Evolutionary conservation across 2,329 filamentous ascomycete genomes (phyloP).

Genomic region (Colletotrichum spaethianum): DNA sequence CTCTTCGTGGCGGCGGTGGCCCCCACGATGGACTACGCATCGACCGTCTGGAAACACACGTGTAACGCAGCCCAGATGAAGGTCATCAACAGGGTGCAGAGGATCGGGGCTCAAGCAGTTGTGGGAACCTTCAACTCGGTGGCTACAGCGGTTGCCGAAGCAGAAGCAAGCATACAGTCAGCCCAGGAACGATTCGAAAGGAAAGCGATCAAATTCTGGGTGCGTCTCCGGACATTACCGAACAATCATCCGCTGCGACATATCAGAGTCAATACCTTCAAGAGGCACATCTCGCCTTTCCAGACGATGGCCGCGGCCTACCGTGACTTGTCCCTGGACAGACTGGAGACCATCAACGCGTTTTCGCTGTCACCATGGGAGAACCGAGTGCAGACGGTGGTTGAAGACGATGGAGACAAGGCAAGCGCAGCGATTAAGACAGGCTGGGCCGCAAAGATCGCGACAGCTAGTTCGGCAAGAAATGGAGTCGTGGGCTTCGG

Average conservation of each 20-base stretch:
- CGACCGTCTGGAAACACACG: slow-evolving; percentile 20
- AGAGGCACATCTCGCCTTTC: neutral
- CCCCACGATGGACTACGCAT: slow-evolving; percentile 1
- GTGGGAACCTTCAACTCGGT: slow-evolving; percentile 20
- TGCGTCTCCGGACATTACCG: neutral
- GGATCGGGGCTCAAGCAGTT: slow-evolving; percentile 13
- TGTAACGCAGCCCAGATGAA: neutral
- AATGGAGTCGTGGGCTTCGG: neutral
- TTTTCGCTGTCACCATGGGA: neutral
- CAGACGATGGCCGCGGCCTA: neutral
- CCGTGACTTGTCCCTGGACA: neutral
- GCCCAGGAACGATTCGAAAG: slow-evolving; percentile 7
- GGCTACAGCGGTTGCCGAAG: slow-evolving; percentile 24
- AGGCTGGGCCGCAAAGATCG: neutral
- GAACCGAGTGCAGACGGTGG: neutral
- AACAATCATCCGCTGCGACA: neutral
- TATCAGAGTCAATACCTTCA: neutral
- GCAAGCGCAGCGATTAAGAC: neutral
- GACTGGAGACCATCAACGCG: neutral
- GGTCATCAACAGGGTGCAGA: slow-evolving; percentile 9
- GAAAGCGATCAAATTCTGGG: neutral
- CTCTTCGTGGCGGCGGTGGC: slow-evolving; percentile 22
- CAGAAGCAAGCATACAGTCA: slow-evolving; percentile 29
- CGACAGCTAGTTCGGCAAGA: neutral
- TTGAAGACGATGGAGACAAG: neutral